Evolutionary conservation across 345 rosid species (phyloP).

Genomic region (Eucalyptus rudis): DNA sequence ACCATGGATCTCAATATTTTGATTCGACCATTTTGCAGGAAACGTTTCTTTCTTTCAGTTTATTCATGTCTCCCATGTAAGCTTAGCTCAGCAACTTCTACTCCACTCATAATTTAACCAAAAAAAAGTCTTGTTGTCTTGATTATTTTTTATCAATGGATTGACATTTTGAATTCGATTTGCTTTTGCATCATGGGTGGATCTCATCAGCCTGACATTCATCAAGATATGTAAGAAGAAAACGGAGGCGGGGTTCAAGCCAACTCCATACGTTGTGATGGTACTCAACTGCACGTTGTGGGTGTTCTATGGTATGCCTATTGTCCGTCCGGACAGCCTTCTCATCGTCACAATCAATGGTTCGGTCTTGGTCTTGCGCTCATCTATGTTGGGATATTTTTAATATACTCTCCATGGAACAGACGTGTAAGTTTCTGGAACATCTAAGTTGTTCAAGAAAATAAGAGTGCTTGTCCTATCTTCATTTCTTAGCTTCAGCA

Average conservation of each 20-base stretch:
- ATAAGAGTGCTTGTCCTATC: not conserved
- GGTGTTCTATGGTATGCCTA: conserved; percentile 52
- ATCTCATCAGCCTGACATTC: conserved; percentile 44
- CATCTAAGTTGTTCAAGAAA: not conserved
- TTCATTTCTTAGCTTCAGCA: not conserved
- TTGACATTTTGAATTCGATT: not conserved
- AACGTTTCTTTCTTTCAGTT: conserved; percentile 43
- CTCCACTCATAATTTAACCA: not conserved
- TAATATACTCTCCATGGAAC: conserved; percentile 9
- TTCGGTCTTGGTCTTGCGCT: conserved; percentile 45
- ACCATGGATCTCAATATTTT: not conserved
- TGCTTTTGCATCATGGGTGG: not conserved
- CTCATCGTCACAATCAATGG: conserved; percentile 50
- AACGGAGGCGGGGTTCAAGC: conserved; percentile 34
- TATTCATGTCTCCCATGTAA: conserved; percentile 75
- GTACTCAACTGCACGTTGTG: conserved; percentile 60
- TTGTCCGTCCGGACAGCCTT: conserved; percentile 44
- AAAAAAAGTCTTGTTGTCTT: not conserved
- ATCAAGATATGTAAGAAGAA: conserved; percentile 28
- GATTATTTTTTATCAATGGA: not conserved
- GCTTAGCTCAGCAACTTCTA: not conserved
- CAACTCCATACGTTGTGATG: conserved; percentile 64
- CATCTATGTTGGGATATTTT: conserved; percentile 34
- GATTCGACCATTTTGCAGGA: conserved; percentile 17
- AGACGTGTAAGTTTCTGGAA: conserved; percentile 12